Conservation (phyloP, 169 alveolate species). For the Fabrea salina region DNA sequence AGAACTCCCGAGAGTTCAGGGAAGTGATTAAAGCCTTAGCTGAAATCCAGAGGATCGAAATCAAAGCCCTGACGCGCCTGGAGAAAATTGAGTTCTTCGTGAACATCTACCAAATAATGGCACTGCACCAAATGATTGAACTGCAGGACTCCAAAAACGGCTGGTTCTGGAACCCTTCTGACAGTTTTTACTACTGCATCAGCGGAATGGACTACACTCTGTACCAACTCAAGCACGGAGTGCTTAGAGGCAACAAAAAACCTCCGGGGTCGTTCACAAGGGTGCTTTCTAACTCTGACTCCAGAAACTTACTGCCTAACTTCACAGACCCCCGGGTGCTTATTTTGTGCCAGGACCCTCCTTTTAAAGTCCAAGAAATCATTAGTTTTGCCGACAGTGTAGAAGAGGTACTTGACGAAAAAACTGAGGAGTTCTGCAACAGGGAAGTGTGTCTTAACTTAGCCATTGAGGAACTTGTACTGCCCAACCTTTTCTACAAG, state of each 20-base stretch:
- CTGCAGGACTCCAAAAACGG: constrained; percentile 23
- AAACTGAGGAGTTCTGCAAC: constrained; percentile 39
- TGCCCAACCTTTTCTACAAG: constrained; percentile 50
- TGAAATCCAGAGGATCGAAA: constrained; percentile 34
- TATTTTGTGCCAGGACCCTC: constrained; percentile 49
- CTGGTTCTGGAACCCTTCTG: constrained; percentile 24
- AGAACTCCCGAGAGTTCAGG: constrained; percentile 31
- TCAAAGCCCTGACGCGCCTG: not conserved
- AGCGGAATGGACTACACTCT: constrained; percentile 50
- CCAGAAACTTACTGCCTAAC: constrained; percentile 27
- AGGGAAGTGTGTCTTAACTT: constrained; percentile 39
- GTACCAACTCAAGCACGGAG: constrained; percentile 60
- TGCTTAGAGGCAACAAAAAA: constrained; percentile 54
- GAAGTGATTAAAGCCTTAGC: constrained; percentile 19
- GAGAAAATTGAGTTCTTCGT: constrained; percentile 48
- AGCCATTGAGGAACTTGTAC: constrained; percentile 33
- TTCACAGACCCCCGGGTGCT: constrained; percentile 50
- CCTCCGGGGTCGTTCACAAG: constrained; percentile 49
- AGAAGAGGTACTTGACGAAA: constrained; percentile 24
- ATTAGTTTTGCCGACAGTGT: constrained; percentile 39
- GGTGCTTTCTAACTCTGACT: constrained; percentile 32
- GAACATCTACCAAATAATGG: constrained; percentile 53
- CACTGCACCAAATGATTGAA: constrained; percentile 37
- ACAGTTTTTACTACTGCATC: constrained; percentile 48
- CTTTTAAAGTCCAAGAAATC: constrained; percentile 23